Evolutionary conservation across 768 basidiomycete species (phyloP).

Genomic region (Rhodotorula diobovata): DNA sequence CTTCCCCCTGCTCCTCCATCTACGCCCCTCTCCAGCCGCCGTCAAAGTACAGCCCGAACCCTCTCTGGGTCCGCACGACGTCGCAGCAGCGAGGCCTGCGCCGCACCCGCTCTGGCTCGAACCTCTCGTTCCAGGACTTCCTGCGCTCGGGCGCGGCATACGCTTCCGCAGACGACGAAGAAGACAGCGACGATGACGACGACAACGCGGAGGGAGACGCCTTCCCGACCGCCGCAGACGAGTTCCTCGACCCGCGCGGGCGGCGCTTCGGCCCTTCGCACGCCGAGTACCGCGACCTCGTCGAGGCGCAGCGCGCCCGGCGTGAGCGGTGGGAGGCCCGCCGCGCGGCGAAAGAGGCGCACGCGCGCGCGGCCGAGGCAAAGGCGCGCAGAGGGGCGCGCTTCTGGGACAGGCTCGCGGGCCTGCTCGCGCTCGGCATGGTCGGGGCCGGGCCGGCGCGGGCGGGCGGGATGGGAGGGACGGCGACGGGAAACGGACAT

Average conservation of each 20-base stretch:
- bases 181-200: neutral
- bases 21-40: conserved; percentile 29
- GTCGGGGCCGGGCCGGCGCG: neutral
- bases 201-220: too few species aligned
- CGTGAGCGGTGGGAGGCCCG: conserved; percentile 22
- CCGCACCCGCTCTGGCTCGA: neutral
- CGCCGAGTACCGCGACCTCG: conserved; percentile 25
- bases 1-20: conserved; percentile 32
- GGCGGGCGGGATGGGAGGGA: neutral
- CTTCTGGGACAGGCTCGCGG: conserved; percentile 9
- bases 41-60: conserved; percentile 15
- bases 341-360: neutral
- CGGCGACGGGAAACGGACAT: neutral
- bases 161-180: neutral
- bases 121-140: conserved; percentile 27
- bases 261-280: neutral
- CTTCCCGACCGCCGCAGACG: neutral
- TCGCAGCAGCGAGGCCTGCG: neutral
- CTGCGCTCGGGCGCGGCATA: conserved; percentile 5
- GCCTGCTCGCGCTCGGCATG: conserved; percentile 1
- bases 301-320: conserved; percentile 13
- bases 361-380: neutral
- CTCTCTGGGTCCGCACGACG: conserved; percentile 20
- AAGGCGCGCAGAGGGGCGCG: neutral
- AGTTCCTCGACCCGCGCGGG: neutral